These are phyloP conservation scores for Trichoderma atroviride DNA, from an alignment of 2,329 filamentous ascomycete genomes.

Conservation along the genomic window DNA sequence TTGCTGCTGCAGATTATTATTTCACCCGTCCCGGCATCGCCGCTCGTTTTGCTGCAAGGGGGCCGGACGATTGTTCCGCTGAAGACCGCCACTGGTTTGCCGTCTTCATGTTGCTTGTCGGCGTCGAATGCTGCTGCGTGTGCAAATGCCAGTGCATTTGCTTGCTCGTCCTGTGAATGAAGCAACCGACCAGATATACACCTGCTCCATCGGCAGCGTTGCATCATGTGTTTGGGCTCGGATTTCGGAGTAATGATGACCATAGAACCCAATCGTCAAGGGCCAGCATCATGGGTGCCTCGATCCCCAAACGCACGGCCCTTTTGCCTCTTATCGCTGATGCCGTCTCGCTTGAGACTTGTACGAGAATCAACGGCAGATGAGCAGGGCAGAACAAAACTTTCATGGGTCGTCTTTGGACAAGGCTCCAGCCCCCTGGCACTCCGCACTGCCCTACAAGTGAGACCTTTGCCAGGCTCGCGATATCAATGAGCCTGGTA, in stretches of 20 bases:
- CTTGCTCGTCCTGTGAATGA: background rate
- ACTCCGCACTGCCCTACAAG: background rate
- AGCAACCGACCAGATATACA: background rate
- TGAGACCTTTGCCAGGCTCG: background rate
- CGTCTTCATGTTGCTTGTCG: background rate
- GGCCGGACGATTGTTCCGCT: background rate
- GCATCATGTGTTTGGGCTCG: background rate
- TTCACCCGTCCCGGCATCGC: background rate
- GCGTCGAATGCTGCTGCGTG: background rate
- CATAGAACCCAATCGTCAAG: conserved; percentile 21
- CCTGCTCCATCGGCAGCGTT: background rate
- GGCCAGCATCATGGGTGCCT: background rate
- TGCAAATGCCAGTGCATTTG: background rate
- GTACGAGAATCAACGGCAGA: background rate
- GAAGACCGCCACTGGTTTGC: background rate
- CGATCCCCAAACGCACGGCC: conserved; percentile 19
- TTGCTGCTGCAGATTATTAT: background rate
- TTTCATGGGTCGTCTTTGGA: background rate
- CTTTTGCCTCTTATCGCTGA: conserved; percentile 15
- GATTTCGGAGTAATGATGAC: conserved; percentile 23
- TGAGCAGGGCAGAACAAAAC: background rate
- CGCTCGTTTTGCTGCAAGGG: conserved; percentile 1
- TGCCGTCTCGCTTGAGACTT: conserved; percentile 9
- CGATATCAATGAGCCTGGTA: background rate
- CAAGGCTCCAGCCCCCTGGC: background rate